Conservation (phyloP, 2,329 filamentous ascomycete genomes). For the Falciphora oryzae region DNA sequence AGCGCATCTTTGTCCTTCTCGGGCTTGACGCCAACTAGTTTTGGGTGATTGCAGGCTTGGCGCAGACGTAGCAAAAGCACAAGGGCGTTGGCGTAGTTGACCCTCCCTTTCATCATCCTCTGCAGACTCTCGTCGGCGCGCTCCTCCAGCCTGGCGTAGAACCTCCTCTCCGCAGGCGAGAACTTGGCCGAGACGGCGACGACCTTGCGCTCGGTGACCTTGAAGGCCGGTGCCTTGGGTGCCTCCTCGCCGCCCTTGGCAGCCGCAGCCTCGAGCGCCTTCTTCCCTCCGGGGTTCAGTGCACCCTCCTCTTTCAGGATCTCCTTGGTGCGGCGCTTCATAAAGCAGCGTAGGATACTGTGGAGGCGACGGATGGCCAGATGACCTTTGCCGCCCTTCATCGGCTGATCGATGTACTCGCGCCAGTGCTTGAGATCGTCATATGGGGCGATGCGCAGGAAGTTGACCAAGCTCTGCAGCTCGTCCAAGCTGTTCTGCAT, state of each 20-base stretch:
- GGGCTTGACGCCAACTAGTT: constrained; percentile 78
- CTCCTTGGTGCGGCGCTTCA: constrained; percentile 98
- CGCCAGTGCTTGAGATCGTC: constrained; percentile 84
- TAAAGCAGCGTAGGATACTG: constrained; percentile 81
- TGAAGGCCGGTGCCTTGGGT: constrained; percentile 61
- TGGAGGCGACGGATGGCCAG: constrained; percentile 85
- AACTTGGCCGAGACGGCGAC: constrained; percentile 75
- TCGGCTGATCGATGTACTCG: constrained; percentile 79
- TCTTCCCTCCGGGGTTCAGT: constrained; percentile 68
- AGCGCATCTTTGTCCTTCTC: constrained; percentile 84
- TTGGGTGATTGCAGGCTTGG: constrained; percentile 92
- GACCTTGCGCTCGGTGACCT: constrained; percentile 86
- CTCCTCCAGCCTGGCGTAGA: constrained; percentile 78
- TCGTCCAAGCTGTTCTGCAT: constrained; percentile 99
- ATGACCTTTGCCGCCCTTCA: constrained; percentile 85
- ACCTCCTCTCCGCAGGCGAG: constrained; percentile 70
- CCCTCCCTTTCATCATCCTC: constrained; percentile 76
- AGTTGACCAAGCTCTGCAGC: constrained; percentile 86
- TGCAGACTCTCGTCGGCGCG: constrained; percentile 83
- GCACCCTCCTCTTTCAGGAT: constrained; percentile 87
- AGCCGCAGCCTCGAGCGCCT: constrained; percentile 32
- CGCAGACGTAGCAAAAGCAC: constrained; percentile 84
- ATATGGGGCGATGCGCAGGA: constrained; percentile 87
- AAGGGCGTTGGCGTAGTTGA: constrained; percentile 87
- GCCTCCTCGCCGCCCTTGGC: constrained; percentile 39